These are phyloP conservation scores for Starmerella bombi DNA, from an alignment of 805 yeast species.

Conservation along the genomic window DNA sequence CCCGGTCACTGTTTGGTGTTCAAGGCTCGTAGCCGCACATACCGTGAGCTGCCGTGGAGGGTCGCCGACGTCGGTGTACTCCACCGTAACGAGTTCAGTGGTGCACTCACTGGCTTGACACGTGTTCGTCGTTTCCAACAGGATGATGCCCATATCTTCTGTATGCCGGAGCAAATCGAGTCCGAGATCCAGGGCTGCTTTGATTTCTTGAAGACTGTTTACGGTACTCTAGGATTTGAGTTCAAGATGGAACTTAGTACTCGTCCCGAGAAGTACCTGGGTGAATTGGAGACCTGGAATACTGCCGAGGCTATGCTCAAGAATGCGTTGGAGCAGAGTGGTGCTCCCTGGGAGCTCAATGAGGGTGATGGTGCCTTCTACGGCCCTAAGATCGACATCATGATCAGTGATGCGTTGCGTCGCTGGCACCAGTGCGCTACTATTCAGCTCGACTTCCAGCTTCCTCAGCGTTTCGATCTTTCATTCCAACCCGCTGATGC, in stretches of 20 bases:
- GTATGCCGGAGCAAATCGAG: slow-evolving; percentile 83
- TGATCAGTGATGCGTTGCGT: slow-evolving; percentile 83
- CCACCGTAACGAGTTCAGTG: slow-evolving; percentile 92
- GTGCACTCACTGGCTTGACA: slow-evolving; percentile 88
- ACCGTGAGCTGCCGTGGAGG: slow-evolving; percentile 96
- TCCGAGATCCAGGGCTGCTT: slow-evolving; percentile 70
- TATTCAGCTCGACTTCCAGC: slow-evolving; percentile 95
- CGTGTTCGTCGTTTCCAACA: slow-evolving; percentile 98
- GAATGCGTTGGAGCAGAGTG: slow-evolving; percentile 69
- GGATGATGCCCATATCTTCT: slow-evolving; percentile 97
- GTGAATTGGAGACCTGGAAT: slow-evolving; percentile 90
- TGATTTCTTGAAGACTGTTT: slow-evolving; percentile 71
- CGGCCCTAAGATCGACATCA: slow-evolving; percentile 96
- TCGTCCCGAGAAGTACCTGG: slow-evolving; percentile 92
- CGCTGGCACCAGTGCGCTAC: slow-evolving; percentile 99
- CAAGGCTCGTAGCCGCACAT: slow-evolving; percentile 85
- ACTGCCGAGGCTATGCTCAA: slow-evolving; percentile 76
- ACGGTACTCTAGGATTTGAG: slow-evolving; percentile 87
- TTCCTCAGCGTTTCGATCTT: slow-evolving; percentile 85
- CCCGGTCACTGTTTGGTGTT: slow-evolving; percentile 93
- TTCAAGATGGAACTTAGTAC: slow-evolving; percentile 95
- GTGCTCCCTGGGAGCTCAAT: slow-evolving; percentile 86
- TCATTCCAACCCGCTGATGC: slow-evolving; percentile 48
- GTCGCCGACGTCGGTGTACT: slow-evolving; percentile 96
- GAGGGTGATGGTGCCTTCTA: slow-evolving; percentile 95